Evolutionary conservation across 768 basidiomycete genomes (phyloP), one percentile per base, ranked within the genome.

Genomic region (Pulveroboletus sp.): DNA sequence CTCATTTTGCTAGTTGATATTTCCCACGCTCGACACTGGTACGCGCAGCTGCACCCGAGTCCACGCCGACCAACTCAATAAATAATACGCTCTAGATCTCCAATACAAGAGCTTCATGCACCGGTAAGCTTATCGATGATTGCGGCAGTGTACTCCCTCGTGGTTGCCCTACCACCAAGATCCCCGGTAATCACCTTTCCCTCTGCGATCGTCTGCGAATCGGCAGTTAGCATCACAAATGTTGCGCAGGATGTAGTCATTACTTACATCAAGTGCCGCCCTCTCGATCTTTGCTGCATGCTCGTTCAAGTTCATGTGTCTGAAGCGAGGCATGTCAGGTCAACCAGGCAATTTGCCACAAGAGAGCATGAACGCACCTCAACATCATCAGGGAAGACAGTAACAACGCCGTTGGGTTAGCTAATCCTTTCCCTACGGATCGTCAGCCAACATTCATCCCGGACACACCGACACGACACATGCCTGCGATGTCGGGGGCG

Each of bases 331-430:
- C 50, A 60, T 46, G 44, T 62, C 59, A 58, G 56, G 59, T 60
- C 62, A 59, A 54, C 54, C 32, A 53, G 43, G 50, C 47, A 35
- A 17, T 47, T 26, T 26, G 30, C 37, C 31, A 18, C 32, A 43
- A 31, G 49, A 49, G 52, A 49, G 48, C 54, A 43, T 40, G 48
- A 51, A 72, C 80, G 53, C 61, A 89, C 91, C 93, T 83, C 63
- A 98, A 69, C 95, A 98, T 97, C 96, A 98, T 98, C 54, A 98
- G 73, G 50, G 92, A 93, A 55, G 91, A 94, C 56, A 99, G 71
- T 46, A 99, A 76, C 39, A 99, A 80, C 4, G 96, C 96, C n/a
- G 96, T 98, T n/a, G 96, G 96, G 77, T 99, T 99, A 64, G 96
- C 95, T 59, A 93, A 75, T 55, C 91, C 91, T 66, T 92, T 89